A percentile compares a stretch with the other conserved stretches of the same genome.
phyloP scores from a whole-genome alignment of 768 basidiomycete genomes.

The Bullera alba region DNA sequence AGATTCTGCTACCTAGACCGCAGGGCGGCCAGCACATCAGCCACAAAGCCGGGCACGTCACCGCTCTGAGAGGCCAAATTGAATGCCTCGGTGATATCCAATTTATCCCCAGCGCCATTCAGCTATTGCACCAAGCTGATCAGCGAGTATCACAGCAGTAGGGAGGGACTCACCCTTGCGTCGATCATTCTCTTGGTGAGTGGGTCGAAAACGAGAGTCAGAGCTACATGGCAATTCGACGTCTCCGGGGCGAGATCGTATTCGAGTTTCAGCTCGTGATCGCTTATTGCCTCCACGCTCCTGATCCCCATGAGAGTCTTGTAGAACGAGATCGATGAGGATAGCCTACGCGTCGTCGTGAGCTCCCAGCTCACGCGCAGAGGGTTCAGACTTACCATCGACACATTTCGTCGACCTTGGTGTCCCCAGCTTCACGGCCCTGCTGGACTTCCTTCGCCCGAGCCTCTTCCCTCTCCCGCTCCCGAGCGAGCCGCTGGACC shows the following conservation, averaged over 20 bases:
- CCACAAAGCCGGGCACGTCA: constrained; percentile 41
- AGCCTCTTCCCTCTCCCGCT: constrained; percentile 55
- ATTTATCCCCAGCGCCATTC: too few species aligned
- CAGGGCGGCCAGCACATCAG: constrained; percentile 23
- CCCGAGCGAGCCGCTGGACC: constrained; percentile 38
- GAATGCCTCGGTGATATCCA: constrained; percentile 36
- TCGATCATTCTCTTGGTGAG: constrained; percentile 24
- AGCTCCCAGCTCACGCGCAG: background rate
- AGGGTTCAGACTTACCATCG: constrained; percentile 48
- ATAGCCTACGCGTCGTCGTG: constrained; percentile 54
- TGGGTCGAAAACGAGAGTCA: constrained; percentile 30
- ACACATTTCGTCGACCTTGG: constrained; percentile 43
- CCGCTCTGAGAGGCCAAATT: constrained; percentile 23
- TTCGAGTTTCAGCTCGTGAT: constrained; percentile 68
- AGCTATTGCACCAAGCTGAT: constrained; percentile 30
- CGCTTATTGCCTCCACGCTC: constrained; percentile 57
- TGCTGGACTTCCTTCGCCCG: constrained; percentile 65
- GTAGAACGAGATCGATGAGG: constrained; percentile 61
- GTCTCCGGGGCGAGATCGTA: constrained; percentile 48
- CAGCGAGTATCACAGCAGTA: background rate
- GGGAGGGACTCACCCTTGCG: constrained; percentile 28
- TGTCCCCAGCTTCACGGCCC: constrained; percentile 52
- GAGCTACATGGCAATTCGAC: constrained; percentile 1
- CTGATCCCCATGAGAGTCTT: constrained; percentile 58
- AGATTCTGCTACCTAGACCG: too few species aligned